Evolutionary conservation across 345 rosid species (phyloP).

Genomic region (Populus euphratica): DNA sequence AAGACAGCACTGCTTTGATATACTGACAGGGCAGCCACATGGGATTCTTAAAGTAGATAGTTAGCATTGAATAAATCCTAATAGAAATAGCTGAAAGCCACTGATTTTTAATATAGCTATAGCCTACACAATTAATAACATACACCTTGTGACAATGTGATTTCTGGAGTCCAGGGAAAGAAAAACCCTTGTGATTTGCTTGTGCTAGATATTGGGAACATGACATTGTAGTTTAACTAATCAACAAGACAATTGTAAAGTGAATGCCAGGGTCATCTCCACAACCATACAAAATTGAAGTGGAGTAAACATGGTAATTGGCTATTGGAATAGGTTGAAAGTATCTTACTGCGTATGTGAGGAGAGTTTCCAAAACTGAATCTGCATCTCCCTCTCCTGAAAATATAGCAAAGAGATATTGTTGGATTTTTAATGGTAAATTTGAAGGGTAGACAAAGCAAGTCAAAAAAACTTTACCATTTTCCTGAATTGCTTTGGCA

Average conservation of each 20-base stretch:
- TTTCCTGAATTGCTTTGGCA: slow-evolving; percentile 44
- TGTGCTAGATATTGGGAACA: too few species aligned
- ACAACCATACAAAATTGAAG: neutral
- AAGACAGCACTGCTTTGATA: neutral
- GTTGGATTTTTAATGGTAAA: slow-evolving; percentile 1
- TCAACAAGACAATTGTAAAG: neutral
- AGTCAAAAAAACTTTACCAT: slow-evolving; percentile 32
- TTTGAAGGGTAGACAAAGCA: neutral
- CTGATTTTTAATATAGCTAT: too few species aligned
- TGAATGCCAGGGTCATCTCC: neutral
- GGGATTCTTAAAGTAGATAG: neutral
- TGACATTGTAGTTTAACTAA: neutral
- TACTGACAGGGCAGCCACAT: neutral
- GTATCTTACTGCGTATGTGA: slow-evolving; percentile 45
- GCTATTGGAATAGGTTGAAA: neutral
- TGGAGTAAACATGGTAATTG: neutral
- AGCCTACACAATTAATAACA: neutral
- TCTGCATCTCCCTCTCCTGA: slow-evolving; percentile 60
- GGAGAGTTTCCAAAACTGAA: slow-evolving; percentile 52
- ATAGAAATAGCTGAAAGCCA: too few species aligned
- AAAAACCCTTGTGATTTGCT: too few species aligned
- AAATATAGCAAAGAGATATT: slow-evolving; percentile 7
- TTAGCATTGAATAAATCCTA: neutral
- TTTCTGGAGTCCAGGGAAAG: too few species aligned
- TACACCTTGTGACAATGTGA: neutral